Conservation (phyloP, 495 filamentous ascomycete genomes). For the Penicillium cosmopolitanum region DNA sequence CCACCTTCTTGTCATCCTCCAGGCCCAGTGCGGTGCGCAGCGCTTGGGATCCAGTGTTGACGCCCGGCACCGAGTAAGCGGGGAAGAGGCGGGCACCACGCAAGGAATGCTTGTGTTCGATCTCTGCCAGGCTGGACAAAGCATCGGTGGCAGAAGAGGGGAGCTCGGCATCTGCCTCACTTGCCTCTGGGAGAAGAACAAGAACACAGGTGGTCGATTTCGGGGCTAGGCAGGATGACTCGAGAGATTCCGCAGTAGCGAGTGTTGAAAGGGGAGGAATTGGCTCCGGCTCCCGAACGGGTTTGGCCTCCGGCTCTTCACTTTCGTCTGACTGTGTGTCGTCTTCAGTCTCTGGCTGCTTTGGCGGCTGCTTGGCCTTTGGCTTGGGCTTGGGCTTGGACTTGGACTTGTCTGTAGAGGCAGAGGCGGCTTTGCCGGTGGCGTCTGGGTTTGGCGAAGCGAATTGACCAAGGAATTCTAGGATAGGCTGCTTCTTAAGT, state of each 20-base stretch:
- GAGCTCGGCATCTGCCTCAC: constrained; percentile 51
- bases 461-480: constrained; percentile 80
- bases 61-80: constrained; percentile 72
- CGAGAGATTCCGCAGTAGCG: constrained; percentile 60
- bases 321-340: constrained; percentile 50
- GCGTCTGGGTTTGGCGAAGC: constrained; percentile 72
- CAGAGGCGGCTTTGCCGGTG: constrained; percentile 33
- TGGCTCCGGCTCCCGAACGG: constrained; percentile 46
- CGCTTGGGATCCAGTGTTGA: constrained; percentile 57
- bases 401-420: constrained; percentile 52
- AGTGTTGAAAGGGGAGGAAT: constrained; percentile 54
- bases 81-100: constrained; percentile 74
- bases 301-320: constrained; percentile 43
- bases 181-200: constrained; percentile 65
- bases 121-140: constrained; percentile 68
- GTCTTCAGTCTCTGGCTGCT: constrained; percentile 34
- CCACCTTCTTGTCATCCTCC: constrained; percentile 43
- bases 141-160: constrained; percentile 52
- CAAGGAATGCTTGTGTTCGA: constrained; percentile 72
- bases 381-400: constrained; percentile 50
- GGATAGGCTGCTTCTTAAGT: constrained; percentile 81
- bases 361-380: constrained; percentile 36
- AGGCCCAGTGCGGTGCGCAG: constrained; percentile 68
- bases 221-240: constrained; percentile 69
- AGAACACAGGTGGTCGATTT: constrained; percentile 88